phyloP scores from a whole-genome alignment of 164 flowering plant genomes.

The Berberis thunbergii region DNA sequence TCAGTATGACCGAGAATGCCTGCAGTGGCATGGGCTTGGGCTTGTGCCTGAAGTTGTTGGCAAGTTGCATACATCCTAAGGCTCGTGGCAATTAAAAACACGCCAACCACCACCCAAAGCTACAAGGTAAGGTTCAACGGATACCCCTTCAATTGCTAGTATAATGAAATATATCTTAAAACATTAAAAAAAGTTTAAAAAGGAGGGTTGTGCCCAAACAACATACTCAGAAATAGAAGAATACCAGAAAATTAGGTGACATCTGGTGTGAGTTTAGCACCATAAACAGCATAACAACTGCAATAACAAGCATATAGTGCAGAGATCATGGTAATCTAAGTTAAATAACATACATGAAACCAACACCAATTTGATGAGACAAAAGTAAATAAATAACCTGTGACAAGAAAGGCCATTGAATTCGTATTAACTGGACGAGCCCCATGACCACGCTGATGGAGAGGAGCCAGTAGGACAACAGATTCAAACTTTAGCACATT shows the following conservation, averaged over 20 bases:
- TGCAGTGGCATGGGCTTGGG: constrained; percentile 85
- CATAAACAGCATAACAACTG: constrained; percentile 85
- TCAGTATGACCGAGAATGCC: constrained; percentile 87
- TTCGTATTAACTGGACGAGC: constrained; percentile 67
- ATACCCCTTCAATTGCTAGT: background rate
- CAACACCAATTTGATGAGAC: background rate
- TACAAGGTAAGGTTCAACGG: constrained; percentile 18
- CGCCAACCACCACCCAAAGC: constrained; percentile 92
- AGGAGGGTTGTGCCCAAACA: background rate
- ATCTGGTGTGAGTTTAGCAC: constrained; percentile 85
- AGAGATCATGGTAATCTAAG: constrained; percentile 3
- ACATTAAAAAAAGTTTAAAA: background rate
- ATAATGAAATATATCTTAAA: background rate
- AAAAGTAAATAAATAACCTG: constrained; percentile 36
- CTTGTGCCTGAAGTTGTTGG: constrained; percentile 96
- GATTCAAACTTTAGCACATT: background rate
- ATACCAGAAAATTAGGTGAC: constrained; percentile 93
- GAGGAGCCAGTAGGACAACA: constrained; percentile 1
- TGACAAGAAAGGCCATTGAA: constrained; percentile 75
- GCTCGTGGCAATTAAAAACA: constrained; percentile 83
- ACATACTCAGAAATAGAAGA: constrained; percentile 1
- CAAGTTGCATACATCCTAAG: constrained; percentile 96
- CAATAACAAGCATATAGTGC: constrained; percentile 6
- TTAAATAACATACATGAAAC: background rate
- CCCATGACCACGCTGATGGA: constrained; percentile 65